Evolutionary conservation across 306 rosid genomes (phyloP), one percentile per base, ranked within the genome.

Genomic region (Acacia crassicarpa): DNA sequence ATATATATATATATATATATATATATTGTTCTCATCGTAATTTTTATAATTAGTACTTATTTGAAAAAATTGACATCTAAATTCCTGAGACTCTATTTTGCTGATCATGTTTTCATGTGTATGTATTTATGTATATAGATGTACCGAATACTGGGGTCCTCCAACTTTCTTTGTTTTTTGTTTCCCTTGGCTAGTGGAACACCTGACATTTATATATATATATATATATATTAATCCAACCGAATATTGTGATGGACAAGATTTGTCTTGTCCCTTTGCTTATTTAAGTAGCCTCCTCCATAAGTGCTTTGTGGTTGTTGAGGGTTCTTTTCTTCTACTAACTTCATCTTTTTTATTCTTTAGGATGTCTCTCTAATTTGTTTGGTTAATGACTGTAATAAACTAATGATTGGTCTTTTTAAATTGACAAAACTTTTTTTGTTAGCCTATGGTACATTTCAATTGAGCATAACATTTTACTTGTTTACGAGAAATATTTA

Each of bases 251-350:
- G 67, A 61, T 25, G 27, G 35, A 11, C 12, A 4, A 12, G 5
- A 10, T 61, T 33, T 13, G 17, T 27, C 20, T 13, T 62, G 38
- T 27, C 40, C 5, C 15, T 38, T 13, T 62, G 38, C 67, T 5
- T 4, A 10, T 13, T 27, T 14, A 14, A 14, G 63, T 80, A 44
- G 53, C 62, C 23, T 40, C 35, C 80, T 33, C 65, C 78, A 40
- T 56, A 66, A 84, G 88, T 87, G 90, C 85, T 82, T 5, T 67
- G 80, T 22, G 86, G 88, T 87, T 25, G 90, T 84, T 87, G 88
- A 13, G 27, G 8, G 2, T 69, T 6, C 53, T 84, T 72, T 49
- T 67, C n/a, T 12, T 25, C 8, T 25, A 23, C 32, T 6, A 54
- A 51, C 58, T 17, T n/a, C 67, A 61, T 25, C 32, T 58, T 54